Conservation (phyloP, 345 rosid species). For the Eucalyptus caleyi region DNA sequence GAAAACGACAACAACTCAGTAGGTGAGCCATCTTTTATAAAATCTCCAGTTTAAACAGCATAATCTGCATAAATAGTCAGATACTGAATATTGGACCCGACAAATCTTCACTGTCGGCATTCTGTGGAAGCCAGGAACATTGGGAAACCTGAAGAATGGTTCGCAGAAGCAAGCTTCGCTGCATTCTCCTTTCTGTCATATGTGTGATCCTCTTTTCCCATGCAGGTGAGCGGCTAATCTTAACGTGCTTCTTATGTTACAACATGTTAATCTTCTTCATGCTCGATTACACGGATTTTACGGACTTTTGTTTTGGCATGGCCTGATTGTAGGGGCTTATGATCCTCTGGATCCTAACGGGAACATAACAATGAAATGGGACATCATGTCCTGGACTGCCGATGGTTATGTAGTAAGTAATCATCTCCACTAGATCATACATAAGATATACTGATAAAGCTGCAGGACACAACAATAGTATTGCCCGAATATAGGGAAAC, state of each 20-base stretch:
- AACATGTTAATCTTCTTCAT: not conserved
- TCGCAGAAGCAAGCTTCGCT: not conserved
- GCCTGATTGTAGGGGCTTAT: not conserved
- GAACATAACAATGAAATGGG: not conserved
- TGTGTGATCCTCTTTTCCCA: not conserved
- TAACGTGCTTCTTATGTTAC: not conserved
- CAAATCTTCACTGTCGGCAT: not conserved
- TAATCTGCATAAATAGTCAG: not conserved
- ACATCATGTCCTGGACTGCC: not conserved
- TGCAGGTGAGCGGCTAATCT: not conserved
- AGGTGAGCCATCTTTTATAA: not conserved
- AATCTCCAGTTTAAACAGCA: not conserved
- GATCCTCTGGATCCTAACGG: not conserved
- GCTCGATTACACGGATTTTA: not conserved
- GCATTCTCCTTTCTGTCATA: not conserved
- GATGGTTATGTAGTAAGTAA: slow-evolving; percentile 6
- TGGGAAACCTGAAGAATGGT: not conserved
- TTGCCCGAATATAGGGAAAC: not conserved
- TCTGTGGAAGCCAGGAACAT: not conserved
- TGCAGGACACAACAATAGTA: not conserved
- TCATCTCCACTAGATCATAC: not conserved
- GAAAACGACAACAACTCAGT: not conserved
- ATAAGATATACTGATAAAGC: not conserved
- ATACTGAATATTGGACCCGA: not conserved
- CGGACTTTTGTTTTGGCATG: not conserved